These are phyloP conservation scores for Pseudognaphalium luteoalbum DNA, from an alignment of 129 eudicot genomes.

Conservation along the genomic window DNA sequence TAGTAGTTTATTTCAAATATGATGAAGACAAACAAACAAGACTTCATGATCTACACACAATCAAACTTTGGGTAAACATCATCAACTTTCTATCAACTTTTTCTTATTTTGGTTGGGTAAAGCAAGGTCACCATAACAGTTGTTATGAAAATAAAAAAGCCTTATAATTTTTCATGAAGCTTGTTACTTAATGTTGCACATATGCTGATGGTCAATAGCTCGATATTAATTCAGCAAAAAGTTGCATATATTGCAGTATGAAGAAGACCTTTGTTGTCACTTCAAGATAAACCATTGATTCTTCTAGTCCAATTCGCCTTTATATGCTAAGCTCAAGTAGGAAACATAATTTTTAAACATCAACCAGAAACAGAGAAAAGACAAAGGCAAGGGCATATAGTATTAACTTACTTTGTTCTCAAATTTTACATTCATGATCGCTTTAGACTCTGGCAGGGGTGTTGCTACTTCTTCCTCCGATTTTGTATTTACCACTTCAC, in stretches of 20 bases:
- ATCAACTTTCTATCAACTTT: neutral
- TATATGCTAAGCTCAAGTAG: neutral
- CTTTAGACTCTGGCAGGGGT: neutral
- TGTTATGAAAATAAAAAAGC: neutral
- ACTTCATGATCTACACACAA: neutral
- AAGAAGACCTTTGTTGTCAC: neutral
- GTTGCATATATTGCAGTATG: neutral
- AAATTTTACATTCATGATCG: neutral
- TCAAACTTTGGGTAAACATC: neutral
- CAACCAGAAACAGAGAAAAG: neutral
- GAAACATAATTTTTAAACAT: constrained; percentile 7
- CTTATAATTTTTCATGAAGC: neutral
- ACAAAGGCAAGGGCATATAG: neutral
- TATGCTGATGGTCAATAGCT: neutral
- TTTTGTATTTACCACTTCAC: constrained; percentile 23
- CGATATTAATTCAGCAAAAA: neutral
- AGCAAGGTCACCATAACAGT: no score
- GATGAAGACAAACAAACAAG: neutral
- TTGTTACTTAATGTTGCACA: neutral
- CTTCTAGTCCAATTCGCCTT: neutral
- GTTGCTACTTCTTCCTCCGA: constrained; percentile 17
- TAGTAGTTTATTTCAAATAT: neutral
- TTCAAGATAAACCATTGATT: neutral
- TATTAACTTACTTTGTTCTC: constrained; percentile 43
- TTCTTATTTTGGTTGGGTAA: no score